Percentiles rank a stretch among this genome's conserved stretches.
Conservation (phyloP, 2,329 filamentous ascomycete genomes). For the Gnomoniopsis sp. region DNA sequence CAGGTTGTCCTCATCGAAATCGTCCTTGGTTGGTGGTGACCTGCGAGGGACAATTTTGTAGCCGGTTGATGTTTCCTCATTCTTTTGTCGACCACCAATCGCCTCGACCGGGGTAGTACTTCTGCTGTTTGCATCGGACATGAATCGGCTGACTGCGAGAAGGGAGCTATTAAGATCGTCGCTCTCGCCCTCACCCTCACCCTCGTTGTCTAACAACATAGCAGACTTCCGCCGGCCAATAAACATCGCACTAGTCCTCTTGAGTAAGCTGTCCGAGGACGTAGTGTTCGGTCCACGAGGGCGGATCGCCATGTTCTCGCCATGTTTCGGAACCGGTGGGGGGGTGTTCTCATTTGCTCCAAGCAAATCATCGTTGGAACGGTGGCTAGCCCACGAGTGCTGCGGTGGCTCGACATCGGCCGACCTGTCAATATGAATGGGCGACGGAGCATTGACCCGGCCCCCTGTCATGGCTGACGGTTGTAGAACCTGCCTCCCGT, state of each 20-base stretch:
- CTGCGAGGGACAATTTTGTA: slow-evolving; percentile 29
- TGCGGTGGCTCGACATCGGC: slow-evolving; percentile 44
- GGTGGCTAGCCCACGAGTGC: slow-evolving; percentile 49
- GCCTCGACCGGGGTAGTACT: slow-evolving; percentile 23
- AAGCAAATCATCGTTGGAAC: slow-evolving; percentile 48
- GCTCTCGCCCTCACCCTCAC: slow-evolving; percentile 21
- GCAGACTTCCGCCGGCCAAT: slow-evolving; percentile 24
- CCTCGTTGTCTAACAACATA: slow-evolving; percentile 20
- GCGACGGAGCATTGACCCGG: slow-evolving; percentile 42
- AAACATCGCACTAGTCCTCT: slow-evolving; percentile 27
- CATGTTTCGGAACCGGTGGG: slow-evolving; percentile 39
- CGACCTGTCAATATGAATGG: slow-evolving; percentile 44
- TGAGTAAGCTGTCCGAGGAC: slow-evolving; percentile 30
- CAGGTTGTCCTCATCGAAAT: slow-evolving; percentile 47
- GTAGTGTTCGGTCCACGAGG: slow-evolving; percentile 16
- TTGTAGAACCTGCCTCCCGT: slow-evolving; percentile 30
- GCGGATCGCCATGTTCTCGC: not conserved
- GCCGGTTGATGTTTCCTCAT: slow-evolving; percentile 34
- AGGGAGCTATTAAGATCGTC: slow-evolving; percentile 54
- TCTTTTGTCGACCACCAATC: slow-evolving; percentile 31
- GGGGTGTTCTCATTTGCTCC: slow-evolving; percentile 31
- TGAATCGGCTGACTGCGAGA: slow-evolving; percentile 44
- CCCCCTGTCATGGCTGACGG: slow-evolving; percentile 45
- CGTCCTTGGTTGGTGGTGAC: slow-evolving; percentile 28
- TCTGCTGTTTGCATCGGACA: slow-evolving; percentile 27